Evolutionary conservation across 2,329 filamentous ascomycete species (phyloP).

Genomic region (Hymenoscyphus occultus): DNA sequence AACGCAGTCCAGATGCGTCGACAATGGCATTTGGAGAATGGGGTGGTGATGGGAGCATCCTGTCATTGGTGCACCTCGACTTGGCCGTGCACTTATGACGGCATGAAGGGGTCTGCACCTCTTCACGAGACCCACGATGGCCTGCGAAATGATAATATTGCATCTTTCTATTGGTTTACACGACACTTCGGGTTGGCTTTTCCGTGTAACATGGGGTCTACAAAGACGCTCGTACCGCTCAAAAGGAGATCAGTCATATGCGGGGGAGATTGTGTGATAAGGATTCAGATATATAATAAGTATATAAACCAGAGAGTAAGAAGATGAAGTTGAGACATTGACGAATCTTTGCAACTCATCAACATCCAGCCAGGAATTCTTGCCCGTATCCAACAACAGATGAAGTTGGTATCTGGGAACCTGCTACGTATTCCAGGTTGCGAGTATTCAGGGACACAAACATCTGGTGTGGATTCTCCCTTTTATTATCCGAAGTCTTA

Average conservation of each 20-base stretch:
- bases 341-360: too few species aligned
- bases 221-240: constrained; percentile 3
- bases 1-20: background rate
- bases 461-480: too few species aligned
- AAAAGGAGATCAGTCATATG: background rate
- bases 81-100: background rate
- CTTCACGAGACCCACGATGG: constrained; percentile 9
- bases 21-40: background rate
- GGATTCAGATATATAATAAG: background rate
- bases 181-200: background rate
- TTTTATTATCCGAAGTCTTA: too few species aligned
- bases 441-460: too few species aligned
- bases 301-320: too few species aligned
- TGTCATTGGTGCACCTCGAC: background rate
- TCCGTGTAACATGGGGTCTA: background rate
- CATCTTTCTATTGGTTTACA: constrained; percentile 3
- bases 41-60: background rate
- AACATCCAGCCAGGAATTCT: too few species aligned
- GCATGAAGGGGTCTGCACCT: constrained; percentile 3
- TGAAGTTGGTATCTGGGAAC: too few species aligned
- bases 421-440: too few species aligned
- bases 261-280: background rate
- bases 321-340: too few species aligned
- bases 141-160: background rate
- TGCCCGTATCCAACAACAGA: too few species aligned